Evolutionary conservation across 2,329 filamentous ascomycete genomes (phyloP).

Genomic region (Fusarium sacchari): DNA sequence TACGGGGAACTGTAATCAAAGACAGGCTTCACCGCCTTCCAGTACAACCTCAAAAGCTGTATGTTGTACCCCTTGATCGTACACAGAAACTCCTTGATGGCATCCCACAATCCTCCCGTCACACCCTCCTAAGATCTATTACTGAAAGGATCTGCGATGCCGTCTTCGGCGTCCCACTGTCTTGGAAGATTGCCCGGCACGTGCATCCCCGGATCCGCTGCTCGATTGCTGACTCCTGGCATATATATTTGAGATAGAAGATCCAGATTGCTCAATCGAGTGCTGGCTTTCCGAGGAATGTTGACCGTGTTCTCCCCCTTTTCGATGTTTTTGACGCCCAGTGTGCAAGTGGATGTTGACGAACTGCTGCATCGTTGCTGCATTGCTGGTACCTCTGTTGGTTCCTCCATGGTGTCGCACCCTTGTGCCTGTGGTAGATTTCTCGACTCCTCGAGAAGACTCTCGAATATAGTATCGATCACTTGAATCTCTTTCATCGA

Average conservation of each 20-base stretch:
- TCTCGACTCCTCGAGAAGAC: conserved; percentile 18
- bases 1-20: conserved; percentile 52
- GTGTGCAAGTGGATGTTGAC: conserved; percentile 43
- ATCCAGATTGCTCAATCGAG: not conserved
- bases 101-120: conserved; percentile 17
- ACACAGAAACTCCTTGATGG: conserved; percentile 12
- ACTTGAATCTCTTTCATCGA: conserved; percentile 31
- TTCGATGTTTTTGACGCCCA: not conserved
- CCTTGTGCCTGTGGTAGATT: conserved; percentile 19
- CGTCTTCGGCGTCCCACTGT: conserved; percentile 40
- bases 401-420: not conserved
- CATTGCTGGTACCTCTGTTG: not conserved
- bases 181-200: conserved; percentile 46
- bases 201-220: conserved; percentile 17
- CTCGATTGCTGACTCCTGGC: not conserved
- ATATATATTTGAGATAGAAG: not conserved
- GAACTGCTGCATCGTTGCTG: conserved; percentile 35
- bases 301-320: not conserved
- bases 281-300: not conserved
- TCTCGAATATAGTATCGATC: conserved; percentile 47
- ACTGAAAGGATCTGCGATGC: conserved; percentile 46
- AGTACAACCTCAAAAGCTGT: conserved; percentile 47
- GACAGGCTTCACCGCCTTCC: conserved; percentile 51
- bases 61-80: conserved; percentile 5
- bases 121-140: not conserved